Evolutionary conservation across 371 early-diverging fungal genomes (phyloP), one percentile per base, ranked within the genome.

Genomic region (Funneliformis caledonium): DNA sequence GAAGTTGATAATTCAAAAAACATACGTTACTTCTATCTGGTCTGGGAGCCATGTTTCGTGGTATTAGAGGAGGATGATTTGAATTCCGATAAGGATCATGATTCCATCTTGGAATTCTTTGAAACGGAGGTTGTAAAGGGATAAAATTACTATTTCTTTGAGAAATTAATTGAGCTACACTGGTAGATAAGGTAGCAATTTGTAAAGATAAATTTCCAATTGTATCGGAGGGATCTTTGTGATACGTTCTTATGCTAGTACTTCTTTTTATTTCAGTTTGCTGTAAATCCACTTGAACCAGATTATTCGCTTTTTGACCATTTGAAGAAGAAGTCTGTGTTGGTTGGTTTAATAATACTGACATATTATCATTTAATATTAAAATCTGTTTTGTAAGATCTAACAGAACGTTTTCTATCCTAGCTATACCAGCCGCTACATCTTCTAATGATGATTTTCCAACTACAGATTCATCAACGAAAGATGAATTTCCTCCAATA

Each of bases 121-220:
- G 42, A 43, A 10, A 10, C 16, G 68, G 68, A 33, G n/a, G 33
- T 4, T 22, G 42, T 12, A 68, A 68, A n/a, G 19, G 5, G 19
- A 56, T 56, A 56, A 52, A 56, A 56, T 52, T 52, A 19, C 19
- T 52, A 19, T 52, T 52, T 14, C 19, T 52, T 67, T 67, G 68
- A 37, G 26, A 68, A 68, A 37, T 37, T 31, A 68, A 43, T 68
- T 68, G 33, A 68, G 33, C 42, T 16, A 68, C 43, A 68, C 68
- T 43, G 10, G 33, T 43, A 67, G 67, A 12, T 14, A 31, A 16
- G 22, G 43, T 33, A n/a, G 42, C 43, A 37, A 43, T n/a, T 19
- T 42, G 31, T 67, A 67, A 37, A 68, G 68, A 19, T 19, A 33
- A 43, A 31, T 68, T 26, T 16, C 22, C 68, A 43, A 26, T 43